Base-by-base conservation (phyloP, 1,284 basidiomycete genomes). In the Rhodotorula sp. region DNA sequence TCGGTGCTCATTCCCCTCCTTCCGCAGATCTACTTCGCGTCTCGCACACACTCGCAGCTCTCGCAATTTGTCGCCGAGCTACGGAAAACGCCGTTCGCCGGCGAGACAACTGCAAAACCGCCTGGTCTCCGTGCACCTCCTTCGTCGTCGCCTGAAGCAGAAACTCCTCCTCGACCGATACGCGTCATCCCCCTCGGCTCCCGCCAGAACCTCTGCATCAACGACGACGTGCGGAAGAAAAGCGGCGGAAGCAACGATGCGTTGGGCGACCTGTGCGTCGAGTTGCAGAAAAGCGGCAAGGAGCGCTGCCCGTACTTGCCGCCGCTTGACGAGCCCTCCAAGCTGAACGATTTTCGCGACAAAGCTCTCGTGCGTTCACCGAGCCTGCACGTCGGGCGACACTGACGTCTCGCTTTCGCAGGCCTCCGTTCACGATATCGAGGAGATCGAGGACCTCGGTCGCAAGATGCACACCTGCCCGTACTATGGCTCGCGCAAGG, bases 1-100 rank as follows among this genome's bases (percentile, higher is more conserved):
- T 30, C 37, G 28, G 8, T 37, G 31, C 61, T 46, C 28, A 51
- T 34, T 13, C 6, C 2, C 24, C 7, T n/a, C 34, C 10, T 40
- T 53, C 11, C 34, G 37, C 34, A 83, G 84, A 88, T 99, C 65
- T 94, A 89, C 79, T 97, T 94, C 79, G 90, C 93, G 0, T 97
- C 94, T 0, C 85, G 96, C 40, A 99, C 95, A 0, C 95, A 99
- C 80, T 93, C 92, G 4, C 95, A 99, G 78, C 86, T 99, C 4
- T 86, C 92, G 1, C 95, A 99, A 79, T 86, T 98, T 20, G 84
- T 95, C 18, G 87, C 89, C 8, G 96, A 99, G 80, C 83, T 98
- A 13, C 85, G 84, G 50, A 91, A 89, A 77, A 87, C 92, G 6
- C 84, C 83, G 15, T 83, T 86, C 57, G n/a, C 61, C 3, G 40